Base-by-base conservation (phyloP, 108 stramenopile genomes). In the Stephanodiscus minutulus region DNA sequence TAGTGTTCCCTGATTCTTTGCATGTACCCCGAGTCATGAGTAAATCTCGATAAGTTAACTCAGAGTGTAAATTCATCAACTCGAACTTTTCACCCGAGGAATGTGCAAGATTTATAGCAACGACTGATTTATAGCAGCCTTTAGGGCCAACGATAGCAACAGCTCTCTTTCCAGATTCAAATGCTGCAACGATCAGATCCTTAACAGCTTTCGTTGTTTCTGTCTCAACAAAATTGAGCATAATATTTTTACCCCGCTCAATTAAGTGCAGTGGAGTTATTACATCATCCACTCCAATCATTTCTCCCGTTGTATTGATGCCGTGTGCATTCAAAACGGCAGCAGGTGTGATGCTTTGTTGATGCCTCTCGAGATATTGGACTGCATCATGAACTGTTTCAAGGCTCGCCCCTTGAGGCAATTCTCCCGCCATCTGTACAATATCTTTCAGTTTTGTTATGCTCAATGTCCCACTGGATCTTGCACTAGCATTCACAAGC, bases 21-120 rank as follows among this genome's bases (percentile, higher is more conserved):
- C 87, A 86, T 21, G 88, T 94, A 13, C 60, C 86, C 29, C 97
- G 85, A 37, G 76, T 63, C 65, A 83, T 79, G 10, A 94, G 71
- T 41, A 96, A 84, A 76, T 96, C 94, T 22, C 92, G 85, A 7
- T 78, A 68, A 12, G 82, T 86, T 70, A 96, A 80, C 52, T 97
- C 97, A 43, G 80, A 63, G 61, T 91, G 84, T 1, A 97, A 53
- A 27, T 77, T 76, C 56, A 91, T 82, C 49, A 91, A 61, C 46
- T 90, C 72, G n/a, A 74, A 28, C 0, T 71, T 64, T 53, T 83
- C 86, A 24, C 86, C 89, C 29, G 82, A 50, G 13, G 68, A 49
- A 18, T 60, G 36, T 0, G 84, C 87, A 76, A 85, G 74, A 39
- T 82, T 48, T 46, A 54, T 49, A 2, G 87, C 86, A 24, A 91